Evolutionary conservation across 495 filamentous ascomycete species (phyloP).

Genomic region (Aspergillus biplanus): DNA sequence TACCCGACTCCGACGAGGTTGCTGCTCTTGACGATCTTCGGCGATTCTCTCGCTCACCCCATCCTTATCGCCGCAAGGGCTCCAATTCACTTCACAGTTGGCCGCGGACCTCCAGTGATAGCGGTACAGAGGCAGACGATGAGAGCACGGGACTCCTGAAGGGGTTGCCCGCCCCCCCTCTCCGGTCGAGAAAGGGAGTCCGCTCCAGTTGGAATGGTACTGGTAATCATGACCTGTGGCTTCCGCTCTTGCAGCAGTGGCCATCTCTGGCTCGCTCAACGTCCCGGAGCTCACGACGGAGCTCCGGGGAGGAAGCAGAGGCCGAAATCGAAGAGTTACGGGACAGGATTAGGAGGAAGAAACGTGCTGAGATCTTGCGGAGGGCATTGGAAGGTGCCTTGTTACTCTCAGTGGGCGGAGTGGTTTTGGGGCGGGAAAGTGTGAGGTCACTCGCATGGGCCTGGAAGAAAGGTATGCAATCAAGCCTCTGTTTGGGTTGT

Average conservation of each 20-base stretch:
- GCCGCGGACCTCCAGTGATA: conserved; percentile 73
- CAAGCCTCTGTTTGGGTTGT: conserved; percentile 1
- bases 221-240: conserved; percentile 39
- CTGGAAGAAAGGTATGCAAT: conserved; percentile 47
- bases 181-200: conserved; percentile 74
- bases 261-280: conserved; percentile 40
- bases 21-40: conserved; percentile 41
- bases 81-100: conserved; percentile 28
- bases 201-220: conserved; percentile 53
- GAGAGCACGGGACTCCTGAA: conserved; percentile 73
- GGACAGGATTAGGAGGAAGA: conserved; percentile 37
- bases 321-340: conserved; percentile 32
- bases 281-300: conserved; percentile 39
- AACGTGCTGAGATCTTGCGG: conserved; percentile 48
- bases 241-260: conserved; percentile 41
- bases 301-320: conserved; percentile 44
- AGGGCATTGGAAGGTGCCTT: conserved; percentile 49
- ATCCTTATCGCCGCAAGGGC: conserved; percentile 68
- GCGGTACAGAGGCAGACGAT: conserved; percentile 91
- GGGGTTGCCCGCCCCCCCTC: conserved; percentile 75
- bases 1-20: conserved; percentile 30
- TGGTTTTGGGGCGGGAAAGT: conserved; percentile 39
- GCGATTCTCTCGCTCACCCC: conserved; percentile 71
- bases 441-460: conserved; percentile 40
- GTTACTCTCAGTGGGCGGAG: conserved; percentile 48